Evolutionary conservation across 2,329 filamentous ascomycete species (phyloP).

Genomic region (Aureobasidium musti): DNA sequence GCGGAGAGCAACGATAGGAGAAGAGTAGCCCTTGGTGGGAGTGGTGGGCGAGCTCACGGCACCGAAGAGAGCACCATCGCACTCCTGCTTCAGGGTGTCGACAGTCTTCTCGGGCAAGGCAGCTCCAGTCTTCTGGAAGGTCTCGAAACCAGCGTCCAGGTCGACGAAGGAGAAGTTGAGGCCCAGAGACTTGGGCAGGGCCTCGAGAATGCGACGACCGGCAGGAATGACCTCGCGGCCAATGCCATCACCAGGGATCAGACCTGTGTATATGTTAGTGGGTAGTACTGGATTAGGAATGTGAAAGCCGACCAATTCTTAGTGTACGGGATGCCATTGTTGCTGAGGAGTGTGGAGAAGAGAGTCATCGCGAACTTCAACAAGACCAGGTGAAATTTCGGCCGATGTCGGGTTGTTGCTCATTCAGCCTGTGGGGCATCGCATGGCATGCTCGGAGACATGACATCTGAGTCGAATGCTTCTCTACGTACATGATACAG

Average conservation of each 20-base stretch:
- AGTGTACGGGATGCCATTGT: conserved; percentile 65
- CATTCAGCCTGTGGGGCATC: conserved; percentile 3
- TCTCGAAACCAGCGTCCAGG: conserved; percentile 89
- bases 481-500: background rate
- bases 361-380: conserved; percentile 2
- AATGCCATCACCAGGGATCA: conserved; percentile 98
- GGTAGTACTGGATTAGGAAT: conserved; percentile 5
- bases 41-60: conserved; percentile 88
- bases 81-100: conserved; percentile 82
- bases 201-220: conserved; percentile 86
- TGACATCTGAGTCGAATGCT: background rate
- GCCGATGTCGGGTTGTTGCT: conserved; percentile 26
- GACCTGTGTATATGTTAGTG: conserved; percentile 58
- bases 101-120: conserved; percentile 91
- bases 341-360: conserved; percentile 25
- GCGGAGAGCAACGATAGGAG: conserved; percentile 92
- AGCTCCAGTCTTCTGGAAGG: conserved; percentile 84
- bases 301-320: conserved; percentile 61
- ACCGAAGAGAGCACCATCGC: conserved; percentile 94
- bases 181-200: conserved; percentile 84
- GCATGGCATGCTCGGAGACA: conserved; percentile 9
- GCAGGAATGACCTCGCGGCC: conserved; percentile 97
- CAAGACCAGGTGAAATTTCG: conserved; percentile 22
- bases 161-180: conserved; percentile 94
- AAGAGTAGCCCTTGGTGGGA: conserved; percentile 92